Conservation (phyloP, 495 filamentous ascomycete genomes). For the Penicillium desertorum region DNA sequence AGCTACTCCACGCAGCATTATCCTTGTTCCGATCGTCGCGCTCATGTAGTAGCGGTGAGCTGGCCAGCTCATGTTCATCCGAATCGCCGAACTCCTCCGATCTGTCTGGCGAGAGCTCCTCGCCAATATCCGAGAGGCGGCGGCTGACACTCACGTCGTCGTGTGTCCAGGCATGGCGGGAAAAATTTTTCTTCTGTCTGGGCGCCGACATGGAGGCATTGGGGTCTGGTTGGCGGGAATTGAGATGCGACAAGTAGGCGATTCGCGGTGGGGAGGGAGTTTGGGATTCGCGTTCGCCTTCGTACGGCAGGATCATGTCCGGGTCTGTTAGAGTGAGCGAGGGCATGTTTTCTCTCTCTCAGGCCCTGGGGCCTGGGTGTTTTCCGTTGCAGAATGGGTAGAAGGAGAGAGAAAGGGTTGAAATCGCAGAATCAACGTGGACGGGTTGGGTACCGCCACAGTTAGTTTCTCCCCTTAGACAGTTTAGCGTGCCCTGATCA, state of each 20-base stretch:
- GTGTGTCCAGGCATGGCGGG: constrained; percentile 51
- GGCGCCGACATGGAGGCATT: constrained; percentile 15
- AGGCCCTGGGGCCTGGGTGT: constrained; percentile 16
- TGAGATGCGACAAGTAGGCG: constrained; percentile 40
- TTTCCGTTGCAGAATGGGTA: constrained; percentile 7
- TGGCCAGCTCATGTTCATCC: constrained; percentile 13
- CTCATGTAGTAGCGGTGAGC: constrained; percentile 15
- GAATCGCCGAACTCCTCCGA: constrained; percentile 22
- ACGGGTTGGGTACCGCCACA: constrained; percentile 2
- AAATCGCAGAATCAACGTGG: constrained; percentile 1
- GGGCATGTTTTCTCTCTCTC: constrained; percentile 34
- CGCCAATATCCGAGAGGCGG: constrained; percentile 72
- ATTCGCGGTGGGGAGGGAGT: constrained; percentile 49
- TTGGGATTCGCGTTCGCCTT: constrained; percentile 55
- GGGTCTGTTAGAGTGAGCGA: constrained; percentile 91
- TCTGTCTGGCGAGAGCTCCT: constrained; percentile 47
- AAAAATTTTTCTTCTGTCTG: constrained; percentile 36
- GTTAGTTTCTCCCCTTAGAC: constrained; percentile 20
- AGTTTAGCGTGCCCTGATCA: constrained; percentile 33
- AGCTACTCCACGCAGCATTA: constrained; percentile 33
- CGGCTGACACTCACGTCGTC: constrained; percentile 58
- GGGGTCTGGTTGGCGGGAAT: constrained; percentile 20
- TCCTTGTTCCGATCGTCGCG: constrained; percentile 18
- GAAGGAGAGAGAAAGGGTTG: constrained; percentile 9
- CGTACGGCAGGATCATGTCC: constrained; percentile 83